Evolutionary conservation across 805 yeast species (phyloP), one percentile per base, ranked within the genome.

Genomic region (Metschnikowia cerradonensis): DNA sequence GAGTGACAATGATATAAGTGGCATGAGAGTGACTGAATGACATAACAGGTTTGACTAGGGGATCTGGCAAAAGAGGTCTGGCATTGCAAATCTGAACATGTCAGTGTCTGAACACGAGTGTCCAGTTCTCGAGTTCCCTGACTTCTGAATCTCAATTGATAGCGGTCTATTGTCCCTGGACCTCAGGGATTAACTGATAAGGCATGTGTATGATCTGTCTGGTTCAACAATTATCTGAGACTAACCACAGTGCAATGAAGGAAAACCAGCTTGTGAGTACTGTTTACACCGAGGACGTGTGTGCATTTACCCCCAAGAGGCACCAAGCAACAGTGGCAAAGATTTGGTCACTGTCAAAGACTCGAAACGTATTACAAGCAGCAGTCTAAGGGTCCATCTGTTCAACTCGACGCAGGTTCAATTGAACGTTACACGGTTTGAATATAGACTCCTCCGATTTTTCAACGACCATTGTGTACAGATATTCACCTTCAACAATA

Each of bases 161-260:
- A 26, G 30, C 10, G 30, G 10, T 26, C 30, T 26, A 26, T 22
- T 22, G 23, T 22, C 23, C 23, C 23, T 22, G 23, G 23, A 22
- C 6, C 5, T 22, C 6, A 26, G 30, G 11, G 11, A 26, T 26
- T 26, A 26, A 10, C 11, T 8, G 30, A 26, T 26, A 26, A 8
- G 4, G 2, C 30, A 26, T 26, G 10, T 10, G 11, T 26, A 8
- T 26, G 30, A 26, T 8, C 30, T 26, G 11, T 26, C 11, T 8
- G 30, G 30, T 4, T 26, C 30, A 26, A 26, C 11, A 26, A 26
- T 26, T 26, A 35, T 35, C 14, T 17, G 13, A 37, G 55, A 55
- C 61, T 58, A 59, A 58, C 60, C n/a, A 17, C 39, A 68, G 72
- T 69, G 73, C 46, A 55, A 66, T 46, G 73, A 67, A 44, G 60